Evolutionary conservation across 305 asterid genomes (phyloP).

Genomic region (Coffea humblotiana): DNA sequence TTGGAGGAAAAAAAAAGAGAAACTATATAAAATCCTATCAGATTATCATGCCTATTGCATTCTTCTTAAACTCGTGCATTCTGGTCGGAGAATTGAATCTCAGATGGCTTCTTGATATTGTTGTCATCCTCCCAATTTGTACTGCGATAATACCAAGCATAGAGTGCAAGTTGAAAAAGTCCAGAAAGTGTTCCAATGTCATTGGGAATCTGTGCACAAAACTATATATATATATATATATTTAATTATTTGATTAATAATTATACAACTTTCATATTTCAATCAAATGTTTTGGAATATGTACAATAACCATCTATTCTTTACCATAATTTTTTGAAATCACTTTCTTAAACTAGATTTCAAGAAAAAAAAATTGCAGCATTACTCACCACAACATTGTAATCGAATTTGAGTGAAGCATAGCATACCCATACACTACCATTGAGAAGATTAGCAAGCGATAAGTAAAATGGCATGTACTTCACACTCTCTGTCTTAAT

Average conservation of each 20-base stretch:
- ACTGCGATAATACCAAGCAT: conserved; percentile 45
- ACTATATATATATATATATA: background rate
- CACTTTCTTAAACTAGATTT: no score
- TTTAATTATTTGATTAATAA: no score
- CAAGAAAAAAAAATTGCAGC: no score
- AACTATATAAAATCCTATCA: no score
- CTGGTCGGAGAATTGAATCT: background rate
- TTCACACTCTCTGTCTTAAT: conserved; percentile 66
- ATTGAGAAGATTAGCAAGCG: conserved; percentile 57
- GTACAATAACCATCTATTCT: no score
- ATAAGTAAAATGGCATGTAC: conserved; percentile 68
- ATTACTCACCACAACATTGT: conserved; percentile 47
- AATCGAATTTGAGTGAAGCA: conserved; percentile 61
- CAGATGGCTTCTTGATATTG: background rate
- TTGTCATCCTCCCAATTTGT: conserved; percentile 59
- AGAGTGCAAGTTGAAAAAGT: conserved; percentile 49
- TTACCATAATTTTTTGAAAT: no score
- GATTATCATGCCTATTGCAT: background rate
- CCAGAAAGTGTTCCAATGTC: conserved; percentile 64
- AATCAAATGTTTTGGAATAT: no score
- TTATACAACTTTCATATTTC: no score
- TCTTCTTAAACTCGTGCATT: background rate
- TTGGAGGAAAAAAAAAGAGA: no score
- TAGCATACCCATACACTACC: conserved; percentile 38
- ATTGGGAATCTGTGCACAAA: conserved; percentile 33